Evolutionary conservation across 1,284 basidiomycete species (phyloP), one percentile per base, ranked within the genome.

Genomic region (Trichosporon coremiiforme): DNA sequence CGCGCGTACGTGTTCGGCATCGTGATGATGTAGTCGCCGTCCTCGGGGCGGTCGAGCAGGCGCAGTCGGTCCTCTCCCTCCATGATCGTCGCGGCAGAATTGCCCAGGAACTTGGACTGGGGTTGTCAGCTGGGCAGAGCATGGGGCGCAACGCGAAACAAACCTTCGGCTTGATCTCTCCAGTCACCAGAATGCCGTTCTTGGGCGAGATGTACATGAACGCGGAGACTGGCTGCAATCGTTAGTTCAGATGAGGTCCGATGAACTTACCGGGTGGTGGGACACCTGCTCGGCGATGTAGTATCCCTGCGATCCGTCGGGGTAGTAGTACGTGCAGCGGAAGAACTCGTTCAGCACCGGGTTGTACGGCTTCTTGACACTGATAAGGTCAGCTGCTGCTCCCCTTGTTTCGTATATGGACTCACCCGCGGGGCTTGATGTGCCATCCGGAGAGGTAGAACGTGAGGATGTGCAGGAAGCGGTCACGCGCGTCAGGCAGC

Each of bases 381-480:
- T 83, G 73, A 25, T 17, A 2, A 5, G 7, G 15, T 29, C 35
- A 22, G 36, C 31, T 22, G 45, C 17, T 33, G 20, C 35, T 36
- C 35, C 35, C 10, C 10, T 36, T 36, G 35, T 10, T 36, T 10
- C 6, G 35, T 36, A 60, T 29, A 45, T 25, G 25, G 25, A 12
- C 4, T 75, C 67, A 80, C 73, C 96, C 96, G 84, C 95, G 97
- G 53, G 96, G 95, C 85, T 99, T 98, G 85, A 98, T 97, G 84
- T 99, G 97, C 96, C 96, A 99, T 60, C 96, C 96, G n/a, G 93
- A 92, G 60, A 98, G 90, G 81, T 98, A 99, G 84, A 97, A 98
- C 69, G 93, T 91, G 66, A 98, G 87, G 4, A 98, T 93, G 69
- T 90, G 88, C 73, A 98, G 87, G 83, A 98, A 98, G 47, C 97